phyloP scores from a whole-genome alignment of 2,329 filamentous ascomycete genomes.

The Curvularia verruculosa region DNA sequence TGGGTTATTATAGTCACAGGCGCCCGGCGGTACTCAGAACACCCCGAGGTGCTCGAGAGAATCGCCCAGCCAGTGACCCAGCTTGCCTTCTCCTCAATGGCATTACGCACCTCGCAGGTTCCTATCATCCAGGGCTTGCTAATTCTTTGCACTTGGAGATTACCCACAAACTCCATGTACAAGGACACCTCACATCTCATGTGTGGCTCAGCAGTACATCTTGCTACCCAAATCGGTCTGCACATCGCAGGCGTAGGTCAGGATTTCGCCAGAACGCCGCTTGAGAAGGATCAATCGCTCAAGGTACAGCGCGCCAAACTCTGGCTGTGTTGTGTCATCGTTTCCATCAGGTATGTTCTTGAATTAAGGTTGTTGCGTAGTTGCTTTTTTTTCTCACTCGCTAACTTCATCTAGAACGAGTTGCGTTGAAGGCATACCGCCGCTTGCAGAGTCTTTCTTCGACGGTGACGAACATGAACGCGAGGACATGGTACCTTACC shows the following conservation, averaged over 20 bases:
- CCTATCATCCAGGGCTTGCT: constrained; percentile 50
- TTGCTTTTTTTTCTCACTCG: neutral
- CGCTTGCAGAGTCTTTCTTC: constrained; percentile 44
- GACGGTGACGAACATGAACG: constrained; percentile 42
- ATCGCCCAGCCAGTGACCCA: constrained; percentile 45
- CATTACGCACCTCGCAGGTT: constrained; percentile 45
- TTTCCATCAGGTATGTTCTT: constrained; percentile 41
- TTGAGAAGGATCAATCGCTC: constrained; percentile 46
- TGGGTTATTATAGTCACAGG: constrained; percentile 51
- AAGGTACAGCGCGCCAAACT: constrained; percentile 45
- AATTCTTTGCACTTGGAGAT: constrained; percentile 50
- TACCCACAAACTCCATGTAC: constrained; percentile 51
- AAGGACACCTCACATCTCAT: constrained; percentile 51
- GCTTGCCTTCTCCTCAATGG: constrained; percentile 48
- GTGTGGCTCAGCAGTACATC: constrained; percentile 49
- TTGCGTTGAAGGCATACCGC: constrained; percentile 44
- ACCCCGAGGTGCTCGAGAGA: constrained; percentile 44
- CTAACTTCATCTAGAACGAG: constrained; percentile 36
- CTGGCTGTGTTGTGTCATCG: constrained; percentile 49
- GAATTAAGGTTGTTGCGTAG: neutral
- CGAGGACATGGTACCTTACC: constrained; percentile 41
- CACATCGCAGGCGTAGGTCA: constrained; percentile 50
- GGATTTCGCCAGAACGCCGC: constrained; percentile 48
- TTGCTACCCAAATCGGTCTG: constrained; percentile 51
- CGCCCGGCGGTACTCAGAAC: constrained; percentile 46